Evolutionary conservation across 1,284 basidiomycete species (phyloP).

Genomic region (Naganishia liquefaciens): DNA sequence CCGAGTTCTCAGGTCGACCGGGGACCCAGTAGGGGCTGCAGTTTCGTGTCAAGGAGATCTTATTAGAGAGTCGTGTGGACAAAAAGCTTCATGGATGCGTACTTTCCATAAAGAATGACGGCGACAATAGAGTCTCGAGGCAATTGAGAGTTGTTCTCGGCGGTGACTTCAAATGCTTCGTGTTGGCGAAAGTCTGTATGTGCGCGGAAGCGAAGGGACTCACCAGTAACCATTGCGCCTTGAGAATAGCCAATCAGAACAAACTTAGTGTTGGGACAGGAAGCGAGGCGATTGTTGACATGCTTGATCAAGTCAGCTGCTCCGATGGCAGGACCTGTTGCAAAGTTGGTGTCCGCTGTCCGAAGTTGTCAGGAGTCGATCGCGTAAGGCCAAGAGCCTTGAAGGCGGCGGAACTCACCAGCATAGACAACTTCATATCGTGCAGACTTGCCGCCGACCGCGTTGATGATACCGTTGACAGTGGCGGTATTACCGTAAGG

Average conservation of each 20-base stretch:
- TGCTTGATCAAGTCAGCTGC: conserved; percentile 18
- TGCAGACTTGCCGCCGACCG: conserved; percentile 13
- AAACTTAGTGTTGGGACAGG: conserved; percentile 25
- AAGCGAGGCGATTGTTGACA: conserved; percentile 3
- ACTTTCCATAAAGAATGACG: conserved; percentile 25
- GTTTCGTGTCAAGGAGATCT: neutral
- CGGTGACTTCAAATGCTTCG: conserved; percentile 3
- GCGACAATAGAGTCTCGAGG: conserved; percentile 23
- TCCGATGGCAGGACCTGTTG: conserved; percentile 19
- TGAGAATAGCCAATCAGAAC: conserved; percentile 26
- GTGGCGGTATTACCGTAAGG: conserved; percentile 22
- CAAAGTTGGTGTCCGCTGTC: conserved; percentile 20
- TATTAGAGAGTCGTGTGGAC: neutral
- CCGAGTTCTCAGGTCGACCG: conserved; percentile 25
- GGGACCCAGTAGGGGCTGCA: conserved; percentile 26
- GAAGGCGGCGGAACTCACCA: neutral
- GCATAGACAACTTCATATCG: conserved; percentile 29
- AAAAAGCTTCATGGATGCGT: neutral
- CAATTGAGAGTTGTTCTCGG: conserved; percentile 19
- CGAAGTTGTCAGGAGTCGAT: neutral
- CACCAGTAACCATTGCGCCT: conserved; percentile 22
- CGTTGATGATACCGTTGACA: conserved; percentile 20
- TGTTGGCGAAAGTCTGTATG: neutral
- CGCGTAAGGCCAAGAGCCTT: neutral
- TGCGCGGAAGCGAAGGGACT: neutral